These are phyloP conservation scores for Boletus sp. DNA, from an alignment of 768 basidiomycete genomes.

Conservation along the genomic window DNA sequence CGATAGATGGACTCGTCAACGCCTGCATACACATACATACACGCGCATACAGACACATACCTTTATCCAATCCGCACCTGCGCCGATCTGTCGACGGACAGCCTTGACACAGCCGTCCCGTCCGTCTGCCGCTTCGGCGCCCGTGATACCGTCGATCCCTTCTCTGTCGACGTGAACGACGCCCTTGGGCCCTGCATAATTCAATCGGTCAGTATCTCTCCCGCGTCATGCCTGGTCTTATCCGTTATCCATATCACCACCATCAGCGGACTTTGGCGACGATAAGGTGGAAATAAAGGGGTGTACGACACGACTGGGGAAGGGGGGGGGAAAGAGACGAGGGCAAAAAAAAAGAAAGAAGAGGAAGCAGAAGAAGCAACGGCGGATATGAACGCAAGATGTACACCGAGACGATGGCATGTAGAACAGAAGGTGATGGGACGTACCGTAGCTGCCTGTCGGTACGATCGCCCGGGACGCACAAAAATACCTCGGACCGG, in stretches of 20 bases:
- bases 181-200: constrained; percentile 51
- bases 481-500: constrained; percentile 64
- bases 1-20: background rate
- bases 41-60: constrained; percentile 27
- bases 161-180: constrained; percentile 42
- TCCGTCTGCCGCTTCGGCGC: constrained; percentile 61
- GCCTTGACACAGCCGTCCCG: constrained; percentile 52
- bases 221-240: background rate
- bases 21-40: constrained; percentile 3
- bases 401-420: background rate
- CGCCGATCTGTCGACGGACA: constrained; percentile 59
- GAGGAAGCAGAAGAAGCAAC: background rate
- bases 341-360: background rate
- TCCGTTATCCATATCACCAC: background rate
- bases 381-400: constrained; percentile 1
- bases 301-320: background rate
- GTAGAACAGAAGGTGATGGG: background rate
- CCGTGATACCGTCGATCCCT: constrained; percentile 55
- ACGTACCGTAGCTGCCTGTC: constrained; percentile 57
- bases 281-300: constrained; percentile 9
- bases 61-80: constrained; percentile 71
- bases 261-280: constrained; percentile 13
- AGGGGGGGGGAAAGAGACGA: background rate
- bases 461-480: constrained; percentile 58
- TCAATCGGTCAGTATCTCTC: background rate